phyloP scores from a whole-genome alignment of 768 basidiomycete genomes.

The Lactifluus piperatus region DNA sequence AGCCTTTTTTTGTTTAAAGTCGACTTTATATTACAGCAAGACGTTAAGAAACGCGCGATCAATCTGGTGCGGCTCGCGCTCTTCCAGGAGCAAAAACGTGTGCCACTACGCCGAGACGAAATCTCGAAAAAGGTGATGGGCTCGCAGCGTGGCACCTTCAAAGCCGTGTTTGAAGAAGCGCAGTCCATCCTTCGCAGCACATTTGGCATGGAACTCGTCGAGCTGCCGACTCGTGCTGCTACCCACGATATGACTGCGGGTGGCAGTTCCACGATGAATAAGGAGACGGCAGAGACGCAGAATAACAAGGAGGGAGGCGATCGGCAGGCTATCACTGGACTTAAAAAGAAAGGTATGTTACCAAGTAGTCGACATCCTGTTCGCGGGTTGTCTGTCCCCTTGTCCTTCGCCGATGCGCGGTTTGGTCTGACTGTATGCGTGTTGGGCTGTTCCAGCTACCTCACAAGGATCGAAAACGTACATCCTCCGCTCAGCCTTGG shows the following conservation, averaged over 20 bases:
- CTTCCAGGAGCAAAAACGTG: conserved; percentile 66
- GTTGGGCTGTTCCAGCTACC: conserved; percentile 31
- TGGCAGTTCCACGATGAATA: no score
- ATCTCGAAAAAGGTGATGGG: conserved; percentile 72
- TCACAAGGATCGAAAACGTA: conserved; percentile 67
- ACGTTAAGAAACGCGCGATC: conserved; percentile 53
- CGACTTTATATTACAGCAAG: conserved; percentile 32
- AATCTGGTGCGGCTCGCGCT: conserved; percentile 75
- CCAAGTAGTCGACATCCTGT: no score
- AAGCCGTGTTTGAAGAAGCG: conserved; percentile 50
- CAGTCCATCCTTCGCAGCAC: conserved; percentile 54
- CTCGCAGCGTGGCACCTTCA: conserved; percentile 48
- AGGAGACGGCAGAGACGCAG: conserved; percentile 28
- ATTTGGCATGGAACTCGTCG: conserved; percentile 81
- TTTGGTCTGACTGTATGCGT: not conserved
- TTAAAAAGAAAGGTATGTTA: conserved; percentile 59
- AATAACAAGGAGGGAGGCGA: conserved; percentile 6
- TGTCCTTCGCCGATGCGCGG: not conserved
- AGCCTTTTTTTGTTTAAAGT: not conserved
- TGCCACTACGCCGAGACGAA: conserved; percentile 67
- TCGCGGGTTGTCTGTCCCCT: no score
- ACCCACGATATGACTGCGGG: conserved; percentile 38
- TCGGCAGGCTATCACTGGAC: conserved; percentile 31
- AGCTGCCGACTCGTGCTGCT: conserved; percentile 56
- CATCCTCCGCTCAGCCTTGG: conserved; percentile 69